phyloP scores from a whole-genome alignment of 2,329 filamentous ascomycete genomes.

The Fusarium duplospermum region DNA sequence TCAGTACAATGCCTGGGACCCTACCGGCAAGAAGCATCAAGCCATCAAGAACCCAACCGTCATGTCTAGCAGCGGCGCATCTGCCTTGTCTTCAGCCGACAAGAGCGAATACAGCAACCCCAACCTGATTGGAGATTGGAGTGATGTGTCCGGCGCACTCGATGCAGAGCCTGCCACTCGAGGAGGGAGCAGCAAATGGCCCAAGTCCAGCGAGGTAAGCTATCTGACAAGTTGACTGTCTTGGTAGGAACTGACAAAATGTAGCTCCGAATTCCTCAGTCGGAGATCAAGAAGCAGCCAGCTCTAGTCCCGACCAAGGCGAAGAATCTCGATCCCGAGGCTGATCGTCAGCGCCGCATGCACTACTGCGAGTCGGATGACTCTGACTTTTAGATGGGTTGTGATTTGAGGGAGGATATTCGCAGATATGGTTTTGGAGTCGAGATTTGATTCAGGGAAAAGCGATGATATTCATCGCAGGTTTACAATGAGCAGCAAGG shows the following conservation, averaged over 20 bases:
- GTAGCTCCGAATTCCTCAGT: constrained; percentile 31
- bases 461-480: neutral
- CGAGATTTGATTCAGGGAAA: neutral
- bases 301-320: constrained; percentile 13
- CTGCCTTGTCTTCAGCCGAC: constrained; percentile 13
- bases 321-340: constrained; percentile 19
- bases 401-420: neutral
- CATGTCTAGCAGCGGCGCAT: constrained; percentile 25
- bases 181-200: constrained; percentile 38
- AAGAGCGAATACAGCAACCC: constrained; percentile 8
- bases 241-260: neutral
- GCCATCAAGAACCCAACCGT: constrained; percentile 40
- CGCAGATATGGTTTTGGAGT: neutral
- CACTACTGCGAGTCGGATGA: constrained; percentile 42
- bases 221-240: neutral
- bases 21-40: constrained; percentile 37
- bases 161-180: neutral
- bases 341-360: constrained; percentile 31
- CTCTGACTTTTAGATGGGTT: constrained; percentile 25
- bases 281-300: constrained; percentile 31
- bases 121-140: constrained; percentile 29
- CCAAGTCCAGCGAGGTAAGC: constrained; percentile 38
- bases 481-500: neutral
- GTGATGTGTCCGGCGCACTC: neutral
- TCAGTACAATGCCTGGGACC: constrained; percentile 49